Evolutionary conservation across 352 stramenopile genomes (phyloP).

Genomic region (Globisporangium carolinianum): DNA sequence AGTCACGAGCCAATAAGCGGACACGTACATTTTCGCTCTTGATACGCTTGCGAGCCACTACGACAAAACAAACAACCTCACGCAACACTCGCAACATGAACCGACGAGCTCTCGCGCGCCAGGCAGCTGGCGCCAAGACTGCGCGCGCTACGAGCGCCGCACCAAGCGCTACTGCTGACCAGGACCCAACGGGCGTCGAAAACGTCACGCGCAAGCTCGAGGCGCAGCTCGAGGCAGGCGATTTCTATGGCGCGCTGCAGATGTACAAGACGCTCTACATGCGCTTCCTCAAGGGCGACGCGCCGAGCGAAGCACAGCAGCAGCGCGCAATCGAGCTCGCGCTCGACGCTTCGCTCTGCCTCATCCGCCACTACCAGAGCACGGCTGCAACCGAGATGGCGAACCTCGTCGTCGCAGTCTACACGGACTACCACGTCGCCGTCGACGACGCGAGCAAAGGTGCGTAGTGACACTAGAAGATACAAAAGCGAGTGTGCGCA

Average conservation of each 20-base stretch:
- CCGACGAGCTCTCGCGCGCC: conserved; percentile 56
- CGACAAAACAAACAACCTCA: background rate
- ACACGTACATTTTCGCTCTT: background rate
- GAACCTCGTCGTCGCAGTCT: conserved; percentile 72
- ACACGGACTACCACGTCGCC: conserved; percentile 53
- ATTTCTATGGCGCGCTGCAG: conserved; percentile 85
- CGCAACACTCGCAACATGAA: conserved; percentile 35
- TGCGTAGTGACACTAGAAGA: conserved; percentile 2
- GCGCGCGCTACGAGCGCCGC: background rate
- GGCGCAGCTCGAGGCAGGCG: conserved; percentile 55
- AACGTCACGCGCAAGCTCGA: conserved; percentile 78
- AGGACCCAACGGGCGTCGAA: conserved; percentile 47
- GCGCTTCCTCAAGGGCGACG: conserved; percentile 73
- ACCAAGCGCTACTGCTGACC: conserved; percentile 7
- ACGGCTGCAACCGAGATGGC: conserved; percentile 77
- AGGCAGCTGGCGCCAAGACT: conserved; percentile 21
- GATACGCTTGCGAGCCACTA: background rate
- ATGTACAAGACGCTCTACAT: conserved; percentile 91
- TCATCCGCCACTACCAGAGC: conserved; percentile 69
- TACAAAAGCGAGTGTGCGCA: background rate
- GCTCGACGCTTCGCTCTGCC: conserved; percentile 51
- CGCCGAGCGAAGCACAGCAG: conserved; percentile 38
- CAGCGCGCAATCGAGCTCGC: conserved; percentile 57
- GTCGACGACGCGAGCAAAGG: conserved; percentile 71
- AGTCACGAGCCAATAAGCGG: background rate